Base-by-base conservation (phyloP, 441 rosid genomes). In the Hura crepitans region DNA sequence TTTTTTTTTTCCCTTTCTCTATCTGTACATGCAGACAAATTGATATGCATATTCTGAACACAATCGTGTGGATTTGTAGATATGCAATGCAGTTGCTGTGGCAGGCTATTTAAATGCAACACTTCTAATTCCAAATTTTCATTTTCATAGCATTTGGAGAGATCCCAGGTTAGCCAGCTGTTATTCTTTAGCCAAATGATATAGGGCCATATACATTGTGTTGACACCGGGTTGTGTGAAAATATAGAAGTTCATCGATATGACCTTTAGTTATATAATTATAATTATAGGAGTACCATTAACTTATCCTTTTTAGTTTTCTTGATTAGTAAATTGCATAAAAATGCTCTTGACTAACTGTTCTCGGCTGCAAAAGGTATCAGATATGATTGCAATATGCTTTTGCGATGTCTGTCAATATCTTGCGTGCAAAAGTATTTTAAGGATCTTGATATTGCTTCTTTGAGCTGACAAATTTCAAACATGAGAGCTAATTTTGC, bases 61-160 rank as follows among this genome's bases (percentile, higher is more conserved):
- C 71, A 66, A 61, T 80, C 80, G 28, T 37, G 17, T 78, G 71
- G 53, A 64, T 74, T 78, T 81, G 72, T 83, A 96, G 99, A 93
- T 93, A 88, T 91, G 98, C 90, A 92, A 96, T 84, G 98, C 97
- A 53, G 98, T 91, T 81, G 96, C 97, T 76, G 93, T 96, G 82
- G 99, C 99, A 1, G 99, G 99, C 82, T 89, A 84, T 83, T 96
- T 96, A 64, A 96, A 93, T 84, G 97, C 98, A 45, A 96, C 98
- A 31, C 91, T 96, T 74, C 71, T 96, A 20, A 88, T 93, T 70
- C 99, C 99, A 65, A 87, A 85, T 77, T 96, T 96, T 80, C 99
- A 96, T 81, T 91, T 69, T 80, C 98, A 96, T 76, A 96, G 97
- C 85, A 89, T 96, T 74, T 96, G 97, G 99, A 79, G 87, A 82